Evolutionary conservation across 345 rosid genomes (phyloP), one percentile per base, ranked within the genome.

Genomic region (Arabis alpina): DNA sequence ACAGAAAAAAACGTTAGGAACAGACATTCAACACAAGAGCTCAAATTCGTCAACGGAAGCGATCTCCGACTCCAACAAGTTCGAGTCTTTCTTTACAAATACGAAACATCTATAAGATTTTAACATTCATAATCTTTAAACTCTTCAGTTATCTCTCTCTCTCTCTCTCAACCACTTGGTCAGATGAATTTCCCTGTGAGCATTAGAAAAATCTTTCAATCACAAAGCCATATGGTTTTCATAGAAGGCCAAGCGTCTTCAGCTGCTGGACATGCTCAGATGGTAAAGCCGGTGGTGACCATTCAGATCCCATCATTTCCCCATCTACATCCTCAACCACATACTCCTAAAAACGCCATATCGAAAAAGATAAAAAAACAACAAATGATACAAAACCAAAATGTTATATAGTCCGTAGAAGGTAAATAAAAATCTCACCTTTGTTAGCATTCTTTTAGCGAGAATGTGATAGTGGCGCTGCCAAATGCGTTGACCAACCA

Each of bases 401-500:
- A 30, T 2, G 6, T 3, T 75, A 23, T 24, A 58, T 10, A 48
- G 39, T 36, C 41, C 0, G 3, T 0, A 30, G 16, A 23, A 62
- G 28, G 30, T 45, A n/a, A 14, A 14, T 3, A 13, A 54, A 24
- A 43, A 53, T 64, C 90, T 85, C 76, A 95, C 99, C 80, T 95
- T 95, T 70, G 97, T 95, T 66, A 92, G 85, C 99, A 95, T 90
- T 81, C 98, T 81, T 82, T 92, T 92, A 13, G 97, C 99, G 23
- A 95, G 94, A 70, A 95, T 95, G 83, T 95, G 99, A 79, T 95
- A 95, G 64, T 95, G 99, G 25, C 97, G 85, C 77, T 95, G 99
- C 99, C 99, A 95, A 70, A 92, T 92, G 59, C 99, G 85, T 64
- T 95, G 99, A 27, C 98, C 98, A 65, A 95, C 99, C 99, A 95